Conservation (phyloP, 1,139 yeast species). For the Saccharomycopsis phalli region DNA sequence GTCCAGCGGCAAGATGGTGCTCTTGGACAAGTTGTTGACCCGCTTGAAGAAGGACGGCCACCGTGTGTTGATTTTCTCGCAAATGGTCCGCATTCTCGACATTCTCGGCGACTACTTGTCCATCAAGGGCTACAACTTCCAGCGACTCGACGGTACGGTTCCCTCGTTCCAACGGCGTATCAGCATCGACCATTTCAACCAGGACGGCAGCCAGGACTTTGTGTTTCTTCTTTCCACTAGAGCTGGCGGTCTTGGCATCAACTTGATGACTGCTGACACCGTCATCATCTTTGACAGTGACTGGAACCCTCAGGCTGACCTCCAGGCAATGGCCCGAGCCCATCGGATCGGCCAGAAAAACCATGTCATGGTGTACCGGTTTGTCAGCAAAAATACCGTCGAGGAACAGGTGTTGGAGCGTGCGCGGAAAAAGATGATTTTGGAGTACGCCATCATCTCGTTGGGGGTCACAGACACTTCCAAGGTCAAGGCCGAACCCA, state of each 20-base stretch:
- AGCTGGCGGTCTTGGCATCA: slow-evolving; percentile 98
- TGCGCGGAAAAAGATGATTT: slow-evolving; percentile 95
- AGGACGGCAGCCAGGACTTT: slow-evolving; percentile 88
- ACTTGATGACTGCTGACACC: slow-evolving; percentile 97
- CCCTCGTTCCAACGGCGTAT: slow-evolving; percentile 91
- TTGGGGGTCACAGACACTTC: slow-evolving; percentile 83
- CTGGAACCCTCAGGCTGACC: slow-evolving; percentile 98
- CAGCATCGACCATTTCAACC: slow-evolving; percentile 93
- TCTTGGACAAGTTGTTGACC: slow-evolving; percentile 78
- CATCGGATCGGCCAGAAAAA: slow-evolving; percentile 98
- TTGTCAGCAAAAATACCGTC: slow-evolving; percentile 93
- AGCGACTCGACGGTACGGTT: slow-evolving; percentile 92
- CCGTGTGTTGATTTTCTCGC: slow-evolving; percentile 87
- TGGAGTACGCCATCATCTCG: slow-evolving; percentile 94
- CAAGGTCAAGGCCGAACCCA: slow-evolving; percentile 60
- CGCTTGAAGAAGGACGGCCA: slow-evolving; percentile 89
- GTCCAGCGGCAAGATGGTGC: slow-evolving; percentile 98
- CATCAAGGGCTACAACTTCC: slow-evolving; percentile 84
- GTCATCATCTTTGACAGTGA: slow-evolving; percentile 96
- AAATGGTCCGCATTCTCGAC: slow-evolving; percentile 95
- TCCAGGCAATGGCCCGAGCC: slow-evolving; percentile 99
- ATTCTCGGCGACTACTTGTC: slow-evolving; percentile 89
- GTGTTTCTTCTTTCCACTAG: slow-evolving; percentile 87
- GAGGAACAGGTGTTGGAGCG: slow-evolving; percentile 96
- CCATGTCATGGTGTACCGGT: slow-evolving; percentile 93